Conservation (phyloP, 768 basidiomycete genomes). For the Lanmaoa pseudosensibilis region DNA sequence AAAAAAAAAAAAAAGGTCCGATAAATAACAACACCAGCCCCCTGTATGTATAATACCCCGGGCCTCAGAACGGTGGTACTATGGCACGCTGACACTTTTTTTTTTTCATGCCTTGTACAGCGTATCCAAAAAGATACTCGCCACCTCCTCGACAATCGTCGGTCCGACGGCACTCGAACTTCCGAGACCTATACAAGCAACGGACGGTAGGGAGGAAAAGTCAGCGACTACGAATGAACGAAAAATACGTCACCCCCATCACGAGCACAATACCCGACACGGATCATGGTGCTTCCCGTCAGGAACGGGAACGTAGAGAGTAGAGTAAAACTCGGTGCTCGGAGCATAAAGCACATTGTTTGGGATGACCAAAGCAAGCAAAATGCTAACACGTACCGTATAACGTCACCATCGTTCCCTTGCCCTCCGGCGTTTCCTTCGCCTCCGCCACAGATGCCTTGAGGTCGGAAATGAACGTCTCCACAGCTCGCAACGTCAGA, state of each 20-base stretch:
- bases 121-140: conserved; percentile 78
- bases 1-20: neutral
- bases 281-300: neutral
- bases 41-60: too few relatives aligned
- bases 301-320: neutral
- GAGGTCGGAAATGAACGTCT: conserved; percentile 82
- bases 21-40: neutral
- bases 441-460: conserved; percentile 75
- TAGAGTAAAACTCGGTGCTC: neutral
- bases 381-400: conserved; percentile 62
- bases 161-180: conserved; percentile 82
- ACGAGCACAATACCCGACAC: neutral
- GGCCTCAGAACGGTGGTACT: neutral
- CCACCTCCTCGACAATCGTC: conserved; percentile 73
- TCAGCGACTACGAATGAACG: neutral
- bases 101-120: conserved; percentile 66
- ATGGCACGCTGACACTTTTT: neutral
- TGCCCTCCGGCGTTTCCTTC: conserved; percentile 57
- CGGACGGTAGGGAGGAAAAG: neutral
- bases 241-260: neutral
- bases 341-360: neutral
- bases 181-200: conserved; percentile 58
- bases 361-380: neutral
- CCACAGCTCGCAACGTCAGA: conserved; percentile 73
- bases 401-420: conserved; percentile 87